phyloP scores from a whole-genome alignment of 495 filamentous ascomycete genomes.

The Apodospora peruviana region DNA sequence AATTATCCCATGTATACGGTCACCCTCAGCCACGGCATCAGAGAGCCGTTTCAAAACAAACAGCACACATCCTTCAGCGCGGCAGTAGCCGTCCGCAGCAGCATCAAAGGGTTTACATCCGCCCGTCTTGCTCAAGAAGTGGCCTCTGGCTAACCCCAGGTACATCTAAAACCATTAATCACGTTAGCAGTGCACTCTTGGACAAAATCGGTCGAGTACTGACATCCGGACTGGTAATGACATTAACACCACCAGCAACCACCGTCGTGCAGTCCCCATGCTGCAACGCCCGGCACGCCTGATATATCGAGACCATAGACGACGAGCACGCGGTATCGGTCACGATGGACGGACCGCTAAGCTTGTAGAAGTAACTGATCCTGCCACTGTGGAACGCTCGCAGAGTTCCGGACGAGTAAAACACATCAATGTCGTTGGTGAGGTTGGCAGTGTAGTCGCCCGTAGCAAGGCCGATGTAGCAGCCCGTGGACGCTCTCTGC shows the following conservation, averaged over 20 bases:
- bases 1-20: constrained; percentile 49
- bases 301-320: constrained; percentile 32
- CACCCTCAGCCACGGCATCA: constrained; percentile 42
- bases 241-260: constrained; percentile 58
- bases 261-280: constrained; percentile 61
- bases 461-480: constrained; percentile 74
- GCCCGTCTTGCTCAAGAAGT: constrained; percentile 31
- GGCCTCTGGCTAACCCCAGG: constrained; percentile 39
- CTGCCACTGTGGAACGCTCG: constrained; percentile 58
- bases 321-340: constrained; percentile 42
- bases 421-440: constrained; percentile 72
- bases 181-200: not conserved
- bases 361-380: constrained; percentile 40
- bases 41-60: constrained; percentile 45
- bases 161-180: constrained; percentile 5
- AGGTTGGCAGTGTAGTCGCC: constrained; percentile 78
- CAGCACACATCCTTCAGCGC: constrained; percentile 28
- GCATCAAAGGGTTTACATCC: constrained; percentile 21
- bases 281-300: constrained; percentile 59
- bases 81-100: constrained; percentile 45
- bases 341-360: constrained; percentile 30
- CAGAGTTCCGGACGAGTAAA: constrained; percentile 71
- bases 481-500: constrained; percentile 66
- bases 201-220: constrained; percentile 26
- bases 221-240: constrained; percentile 63